phyloP scores from a whole-genome alignment of 2,329 filamentous ascomycete species.

The Paecilomyces sp. region DNA sequence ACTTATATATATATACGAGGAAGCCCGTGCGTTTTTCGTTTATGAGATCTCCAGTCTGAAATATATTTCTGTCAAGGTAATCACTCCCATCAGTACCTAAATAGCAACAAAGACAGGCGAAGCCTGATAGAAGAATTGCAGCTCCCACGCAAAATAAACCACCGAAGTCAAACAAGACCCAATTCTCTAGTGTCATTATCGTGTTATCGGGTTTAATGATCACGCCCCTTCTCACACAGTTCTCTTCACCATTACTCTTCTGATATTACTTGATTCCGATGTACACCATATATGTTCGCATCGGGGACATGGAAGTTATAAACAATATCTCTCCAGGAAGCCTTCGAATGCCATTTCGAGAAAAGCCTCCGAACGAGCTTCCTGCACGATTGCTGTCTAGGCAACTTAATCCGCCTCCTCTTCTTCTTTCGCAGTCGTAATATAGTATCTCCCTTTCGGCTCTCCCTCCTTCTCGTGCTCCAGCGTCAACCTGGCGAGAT shows the following conservation, averaged over 20 bases:
- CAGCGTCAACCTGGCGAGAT: slow-evolving; percentile 41
- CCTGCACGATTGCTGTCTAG: not conserved
- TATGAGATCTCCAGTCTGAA: too few species aligned
- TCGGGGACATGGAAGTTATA: not conserved
- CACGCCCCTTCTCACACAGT: not conserved
- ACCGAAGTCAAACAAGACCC: not conserved
- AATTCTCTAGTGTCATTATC: not conserved
- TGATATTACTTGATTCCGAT: not conserved
- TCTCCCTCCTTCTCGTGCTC: slow-evolving; percentile 44
- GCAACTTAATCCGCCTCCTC: slow-evolving; percentile 34
- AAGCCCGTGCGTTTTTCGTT: too few species aligned
- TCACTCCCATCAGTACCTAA: too few species aligned
- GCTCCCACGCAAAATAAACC: not conserved
- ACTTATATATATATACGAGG: too few species aligned
- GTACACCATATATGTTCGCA: not conserved
- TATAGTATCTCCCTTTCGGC: slow-evolving; percentile 34
- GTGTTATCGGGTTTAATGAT: not conserved
- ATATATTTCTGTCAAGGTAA: too few species aligned
- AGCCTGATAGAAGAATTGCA: not conserved
- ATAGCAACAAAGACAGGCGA: not conserved
- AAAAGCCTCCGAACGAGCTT: not conserved
- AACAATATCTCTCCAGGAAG: not conserved
- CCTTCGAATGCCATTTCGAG: not conserved
- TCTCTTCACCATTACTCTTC: not conserved
- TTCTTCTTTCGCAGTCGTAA: slow-evolving; percentile 37